phyloP scores from a whole-genome alignment of 768 basidiomycete genomes.

The Gelatoporia subvermispora region DNA sequence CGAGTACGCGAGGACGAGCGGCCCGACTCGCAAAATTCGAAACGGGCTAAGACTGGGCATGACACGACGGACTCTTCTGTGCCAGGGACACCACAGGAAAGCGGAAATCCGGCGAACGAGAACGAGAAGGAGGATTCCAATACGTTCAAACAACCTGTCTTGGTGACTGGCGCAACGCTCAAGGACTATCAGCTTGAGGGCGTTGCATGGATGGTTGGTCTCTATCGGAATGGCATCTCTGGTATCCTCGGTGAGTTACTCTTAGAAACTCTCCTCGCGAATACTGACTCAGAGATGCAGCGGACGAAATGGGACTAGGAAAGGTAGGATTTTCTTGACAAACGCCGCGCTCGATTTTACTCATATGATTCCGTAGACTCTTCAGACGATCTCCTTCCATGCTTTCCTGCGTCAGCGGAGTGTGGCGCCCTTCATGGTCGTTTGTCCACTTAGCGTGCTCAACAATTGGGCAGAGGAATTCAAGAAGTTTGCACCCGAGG shows the following conservation, averaged over 20 bases:
- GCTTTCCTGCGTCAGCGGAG: slow-evolving; percentile 81
- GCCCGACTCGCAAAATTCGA: slow-evolving; percentile 13
- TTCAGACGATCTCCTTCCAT: slow-evolving; percentile 92
- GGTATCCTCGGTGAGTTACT: slow-evolving; percentile 61
- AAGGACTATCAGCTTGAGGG: slow-evolving; percentile 93
- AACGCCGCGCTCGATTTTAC: slow-evolving; percentile 2
- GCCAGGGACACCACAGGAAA: neutral
- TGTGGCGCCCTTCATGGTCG: slow-evolving; percentile 75
- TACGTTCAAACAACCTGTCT: slow-evolving; percentile 62
- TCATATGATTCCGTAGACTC: slow-evolving; percentile 48
- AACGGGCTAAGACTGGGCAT: slow-evolving; percentile 17
- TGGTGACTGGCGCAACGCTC: slow-evolving; percentile 81
- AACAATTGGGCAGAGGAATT: slow-evolving; percentile 92
- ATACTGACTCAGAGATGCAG: slow-evolving; percentile 31
- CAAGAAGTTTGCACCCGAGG: slow-evolving; percentile 73
- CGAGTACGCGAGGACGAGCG: slow-evolving; percentile 12
- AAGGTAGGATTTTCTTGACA: slow-evolving; percentile 43
- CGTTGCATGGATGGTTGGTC: slow-evolving; percentile 89
- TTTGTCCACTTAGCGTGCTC: slow-evolving; percentile 89
- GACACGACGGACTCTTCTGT: neutral
- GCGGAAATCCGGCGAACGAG: neutral
- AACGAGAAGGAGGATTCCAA: neutral
- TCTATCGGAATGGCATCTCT: slow-evolving; percentile 81
- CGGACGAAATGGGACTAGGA: slow-evolving; percentile 94
- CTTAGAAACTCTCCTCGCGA: neutral